Evolutionary conservation across 2,329 filamentous ascomycete genomes (phyloP), one percentile per base, ranked within the genome.

Genomic region (Cladosporium sphaerospermum): DNA sequence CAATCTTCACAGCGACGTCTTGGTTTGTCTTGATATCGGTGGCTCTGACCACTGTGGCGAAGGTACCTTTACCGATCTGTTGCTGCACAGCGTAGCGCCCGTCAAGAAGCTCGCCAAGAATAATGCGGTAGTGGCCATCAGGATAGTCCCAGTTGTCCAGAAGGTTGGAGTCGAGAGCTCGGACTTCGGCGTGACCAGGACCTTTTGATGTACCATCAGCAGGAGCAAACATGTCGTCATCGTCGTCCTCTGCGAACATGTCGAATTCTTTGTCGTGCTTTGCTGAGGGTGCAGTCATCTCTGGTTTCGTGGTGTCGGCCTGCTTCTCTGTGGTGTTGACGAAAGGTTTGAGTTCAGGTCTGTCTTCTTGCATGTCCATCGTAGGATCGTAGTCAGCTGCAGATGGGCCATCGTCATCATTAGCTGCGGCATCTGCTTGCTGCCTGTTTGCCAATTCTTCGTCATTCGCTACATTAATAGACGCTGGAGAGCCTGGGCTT

Each of bases 61-160:
- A 99, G 80, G 96, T 96, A 62, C 93, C 93, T 70, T 89, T 90
- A 58, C 93, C 93, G 18, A 99, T 78, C 49, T 85, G 85, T 54
- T 91, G 83, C 68, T 92, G 86, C 32, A 99, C 83, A 67, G 93
- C 88, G 69, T 97, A 97, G 33, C 90, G 86, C 31, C 85, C 85
- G 62, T 95, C 88, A 57, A 99, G 78, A 48, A 97, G 75, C 74
- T 99, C 93, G 64, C 92, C 91, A 39, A 90, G 83, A 54, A 95
- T 89, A 54, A 96, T 85, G 71, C 93, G 95, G 77, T 97, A 99
- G 69, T 97, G 97, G 5, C 92, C 93, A 65, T 99, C 90, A 49
- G 86, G 84, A 67, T 97, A 93, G 66, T 95, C 91, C 84, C 84
- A 89, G 55, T 95, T 92, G 64, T 97, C 92, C 49, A 96, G 81